Conservation (phyloP, 2,329 filamentous ascomycete species). For the Arthrobotrys iridis region DNA sequence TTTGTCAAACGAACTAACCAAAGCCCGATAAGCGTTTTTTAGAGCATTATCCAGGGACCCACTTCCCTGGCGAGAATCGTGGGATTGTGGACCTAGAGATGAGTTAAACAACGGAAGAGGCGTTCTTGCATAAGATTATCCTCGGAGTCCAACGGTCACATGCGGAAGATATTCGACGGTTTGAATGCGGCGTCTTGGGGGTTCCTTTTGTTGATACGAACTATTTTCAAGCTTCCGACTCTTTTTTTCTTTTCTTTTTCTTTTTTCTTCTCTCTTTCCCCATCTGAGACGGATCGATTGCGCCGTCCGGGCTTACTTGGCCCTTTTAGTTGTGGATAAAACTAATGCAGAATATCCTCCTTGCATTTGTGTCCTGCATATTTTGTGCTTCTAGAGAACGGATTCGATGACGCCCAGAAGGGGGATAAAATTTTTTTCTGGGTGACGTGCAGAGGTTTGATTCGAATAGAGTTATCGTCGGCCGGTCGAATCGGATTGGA, state of each 20-base stretch:
- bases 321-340: neutral
- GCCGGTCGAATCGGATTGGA: slow-evolving; percentile 14
- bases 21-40: neutral
- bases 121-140: neutral
- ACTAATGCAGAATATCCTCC: slow-evolving; percentile 12
- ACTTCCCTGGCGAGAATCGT: neutral
- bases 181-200: neutral
- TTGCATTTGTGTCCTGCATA: slow-evolving; percentile 17
- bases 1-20: neutral
- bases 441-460: slow-evolving; percentile 33
- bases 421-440: neutral
- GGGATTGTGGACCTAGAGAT: slow-evolving; percentile 1
- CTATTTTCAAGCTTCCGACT: slow-evolving; percentile 24
- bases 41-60: neutral
- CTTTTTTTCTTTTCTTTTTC: slow-evolving; percentile 55
- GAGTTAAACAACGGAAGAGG: slow-evolving; percentile 23
- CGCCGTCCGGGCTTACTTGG: neutral
- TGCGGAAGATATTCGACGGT: slow-evolving; percentile 13
- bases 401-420: neutral
- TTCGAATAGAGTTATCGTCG: slow-evolving; percentile 11
- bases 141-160: slow-evolving; percentile 15
- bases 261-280: slow-evolving; percentile 36
- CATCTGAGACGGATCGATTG: neutral
- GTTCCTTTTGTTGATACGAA: slow-evolving; percentile 10
- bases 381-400: slow-evolving; percentile 3